Conservation (phyloP, 202 grass and related monocot genomes). For the Musa balbisiana region DNA sequence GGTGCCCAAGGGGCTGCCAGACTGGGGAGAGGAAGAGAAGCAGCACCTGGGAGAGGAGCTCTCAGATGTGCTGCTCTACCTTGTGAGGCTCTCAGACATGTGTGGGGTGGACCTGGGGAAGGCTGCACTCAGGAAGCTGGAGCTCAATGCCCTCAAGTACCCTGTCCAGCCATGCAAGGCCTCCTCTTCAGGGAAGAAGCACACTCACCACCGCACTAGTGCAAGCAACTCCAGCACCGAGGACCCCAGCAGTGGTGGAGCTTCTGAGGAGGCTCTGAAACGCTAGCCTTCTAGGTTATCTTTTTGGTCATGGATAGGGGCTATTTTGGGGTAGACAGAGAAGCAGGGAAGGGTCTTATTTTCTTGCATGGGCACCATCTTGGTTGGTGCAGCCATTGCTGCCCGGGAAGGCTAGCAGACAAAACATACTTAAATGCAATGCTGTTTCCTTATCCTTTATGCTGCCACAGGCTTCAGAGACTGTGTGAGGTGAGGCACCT, state of each 20-base stretch:
- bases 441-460: not conserved
- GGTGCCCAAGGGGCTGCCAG: constrained; percentile 79
- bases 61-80: constrained; percentile 78
- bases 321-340: not conserved
- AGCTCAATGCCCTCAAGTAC: constrained; percentile 76
- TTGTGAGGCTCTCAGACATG: constrained; percentile 72
- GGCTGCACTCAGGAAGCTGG: constrained; percentile 65
- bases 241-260: constrained; percentile 7
- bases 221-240: constrained; percentile 5
- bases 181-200: constrained; percentile 52
- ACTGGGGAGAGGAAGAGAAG: constrained; percentile 62
- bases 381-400: not conserved
- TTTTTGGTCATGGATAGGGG: too few species aligned
- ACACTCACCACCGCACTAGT: constrained; percentile 30
- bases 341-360: not conserved
- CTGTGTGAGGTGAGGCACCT: too few species aligned
- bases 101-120: constrained; percentile 65
- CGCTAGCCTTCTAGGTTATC: not conserved
- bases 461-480: not conserved
- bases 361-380: constrained; percentile 20
- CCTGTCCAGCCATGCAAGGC: constrained; percentile 64
- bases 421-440: not conserved
- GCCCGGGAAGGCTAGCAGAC: not conserved
- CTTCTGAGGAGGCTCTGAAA: not conserved
- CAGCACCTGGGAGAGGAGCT: constrained; percentile 88